A percentile compares a stretch with the other conserved stretches of the same genome.
Conservation (phyloP, 2,329 filamentous ascomycete genomes). For the Colletotrichum ledebouriae region DNA sequence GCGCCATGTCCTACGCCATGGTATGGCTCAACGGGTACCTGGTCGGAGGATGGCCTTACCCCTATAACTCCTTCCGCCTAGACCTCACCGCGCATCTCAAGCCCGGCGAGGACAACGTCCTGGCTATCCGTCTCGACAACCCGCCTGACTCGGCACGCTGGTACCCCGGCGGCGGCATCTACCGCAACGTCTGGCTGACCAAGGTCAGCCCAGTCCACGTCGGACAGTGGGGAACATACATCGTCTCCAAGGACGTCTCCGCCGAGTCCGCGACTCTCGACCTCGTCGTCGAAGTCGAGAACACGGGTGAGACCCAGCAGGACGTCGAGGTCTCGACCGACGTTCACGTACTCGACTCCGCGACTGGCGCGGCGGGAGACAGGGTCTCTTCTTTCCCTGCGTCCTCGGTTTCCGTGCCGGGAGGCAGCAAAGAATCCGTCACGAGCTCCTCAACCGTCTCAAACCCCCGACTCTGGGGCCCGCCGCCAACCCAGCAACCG, state of each 20-base stretch:
- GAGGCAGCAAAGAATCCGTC: conserved; percentile 50
- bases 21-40: conserved; percentile 65
- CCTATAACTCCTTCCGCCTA: conserved; percentile 64
- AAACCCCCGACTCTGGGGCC: conserved; percentile 63
- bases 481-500: conserved; percentile 58
- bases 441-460: conserved; percentile 49
- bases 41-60: conserved; percentile 66
- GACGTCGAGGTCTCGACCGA: conserved; percentile 57
- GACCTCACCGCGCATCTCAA: conserved; percentile 61
- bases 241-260: conserved; percentile 62
- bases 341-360: conserved; percentile 54
- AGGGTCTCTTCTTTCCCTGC: conserved; percentile 53
- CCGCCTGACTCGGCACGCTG: conserved; percentile 62
- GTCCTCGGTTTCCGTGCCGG: conserved; percentile 48
- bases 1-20: conserved; percentile 65
- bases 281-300: conserved; percentile 61
- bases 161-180: conserved; percentile 68
- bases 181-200: conserved; percentile 67
- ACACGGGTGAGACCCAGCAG: conserved; percentile 50
- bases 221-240: conserved; percentile 62
- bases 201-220: conserved; percentile 62
- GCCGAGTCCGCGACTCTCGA: conserved; percentile 58
- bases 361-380: conserved; percentile 46
- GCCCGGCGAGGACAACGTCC: conserved; percentile 53
- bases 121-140: conserved; percentile 67